A percentile compares a stretch with the other conserved stretches of the same genome.
phyloP scores from a whole-genome alignment of 202 grass and related monocot species.

The Carex arenaria region DNA sequence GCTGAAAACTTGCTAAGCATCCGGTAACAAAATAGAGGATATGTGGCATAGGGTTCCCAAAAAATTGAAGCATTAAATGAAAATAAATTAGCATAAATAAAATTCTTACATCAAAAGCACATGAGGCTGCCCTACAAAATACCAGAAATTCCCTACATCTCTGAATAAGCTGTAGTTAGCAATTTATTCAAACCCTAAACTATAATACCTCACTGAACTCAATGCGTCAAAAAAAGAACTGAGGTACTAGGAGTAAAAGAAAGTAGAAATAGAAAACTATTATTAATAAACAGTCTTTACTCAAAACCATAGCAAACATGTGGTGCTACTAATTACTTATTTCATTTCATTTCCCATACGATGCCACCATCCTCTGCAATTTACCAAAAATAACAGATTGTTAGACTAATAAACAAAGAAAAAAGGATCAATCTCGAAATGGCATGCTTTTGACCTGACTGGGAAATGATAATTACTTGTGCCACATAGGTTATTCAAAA shows the following conservation, averaged over 20 bases:
- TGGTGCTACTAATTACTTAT: background rate
- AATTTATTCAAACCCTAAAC: background rate
- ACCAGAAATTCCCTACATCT: background rate
- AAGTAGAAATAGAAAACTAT: background rate
- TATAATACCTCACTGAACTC: background rate
- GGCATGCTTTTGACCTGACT: background rate
- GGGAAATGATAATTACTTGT: background rate
- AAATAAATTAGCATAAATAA: background rate
- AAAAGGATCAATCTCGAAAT: background rate
- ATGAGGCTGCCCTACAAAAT: background rate
- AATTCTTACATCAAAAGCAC: background rate
- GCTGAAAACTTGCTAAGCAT: too few species aligned
- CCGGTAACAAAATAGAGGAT: too few species aligned
- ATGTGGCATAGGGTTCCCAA: too few species aligned
- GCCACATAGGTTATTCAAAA: background rate
- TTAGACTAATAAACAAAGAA: background rate
- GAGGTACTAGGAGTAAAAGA: background rate
- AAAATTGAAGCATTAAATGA: background rate
- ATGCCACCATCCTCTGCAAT: conserved; percentile 19
- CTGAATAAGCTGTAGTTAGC: background rate
- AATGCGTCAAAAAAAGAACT: background rate
- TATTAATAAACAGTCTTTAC: background rate
- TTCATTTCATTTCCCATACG: conserved; percentile 16
- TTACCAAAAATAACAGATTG: background rate
- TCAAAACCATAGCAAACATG: background rate